Evolutionary conservation across 352 stramenopile species (phyloP).

Genomic region (Phytophthora macrochlamydospora): DNA sequence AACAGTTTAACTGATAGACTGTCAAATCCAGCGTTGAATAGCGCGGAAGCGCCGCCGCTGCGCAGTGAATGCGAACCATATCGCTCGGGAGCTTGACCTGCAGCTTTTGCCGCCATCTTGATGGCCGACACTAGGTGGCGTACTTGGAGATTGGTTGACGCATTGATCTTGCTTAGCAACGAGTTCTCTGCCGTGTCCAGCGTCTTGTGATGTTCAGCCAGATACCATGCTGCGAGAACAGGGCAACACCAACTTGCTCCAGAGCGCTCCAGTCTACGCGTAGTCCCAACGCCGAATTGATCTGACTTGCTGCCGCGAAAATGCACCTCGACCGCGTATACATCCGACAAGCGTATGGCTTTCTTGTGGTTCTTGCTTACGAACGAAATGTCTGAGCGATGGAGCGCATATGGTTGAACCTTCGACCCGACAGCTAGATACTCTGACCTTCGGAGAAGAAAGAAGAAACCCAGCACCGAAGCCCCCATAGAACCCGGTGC

Average conservation of each 20-base stretch:
- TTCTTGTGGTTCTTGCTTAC: neutral
- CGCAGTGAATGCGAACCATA: constrained; percentile 14
- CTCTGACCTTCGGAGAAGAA: constrained; percentile 19
- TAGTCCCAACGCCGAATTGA: constrained; percentile 7
- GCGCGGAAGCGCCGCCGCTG: constrained; percentile 8
- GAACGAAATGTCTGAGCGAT: neutral
- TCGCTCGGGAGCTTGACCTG: neutral
- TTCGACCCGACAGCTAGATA: constrained; percentile 15
- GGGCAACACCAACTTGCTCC: constrained; percentile 7
- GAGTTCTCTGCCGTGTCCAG: neutral
- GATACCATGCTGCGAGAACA: constrained; percentile 7
- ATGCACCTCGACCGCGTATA: neutral
- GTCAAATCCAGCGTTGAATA: constrained; percentile 6
- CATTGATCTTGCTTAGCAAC: constrained; percentile 7
- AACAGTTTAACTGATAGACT: neutral
- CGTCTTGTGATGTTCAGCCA: constrained; percentile 1
- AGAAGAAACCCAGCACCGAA: constrained; percentile 32
- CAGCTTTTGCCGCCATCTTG: constrained; percentile 11
- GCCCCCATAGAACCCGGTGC: constrained; percentile 35
- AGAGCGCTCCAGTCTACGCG: neutral
- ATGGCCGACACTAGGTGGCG: neutral
- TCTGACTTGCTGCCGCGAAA: constrained; percentile 12
- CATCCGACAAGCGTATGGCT: neutral
- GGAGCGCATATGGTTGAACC: constrained; percentile 5
- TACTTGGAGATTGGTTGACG: constrained; percentile 5